These are phyloP conservation scores for Cercospora sojina DNA, from an alignment of 2,329 filamentous ascomycete species.

Conservation along the genomic window DNA sequence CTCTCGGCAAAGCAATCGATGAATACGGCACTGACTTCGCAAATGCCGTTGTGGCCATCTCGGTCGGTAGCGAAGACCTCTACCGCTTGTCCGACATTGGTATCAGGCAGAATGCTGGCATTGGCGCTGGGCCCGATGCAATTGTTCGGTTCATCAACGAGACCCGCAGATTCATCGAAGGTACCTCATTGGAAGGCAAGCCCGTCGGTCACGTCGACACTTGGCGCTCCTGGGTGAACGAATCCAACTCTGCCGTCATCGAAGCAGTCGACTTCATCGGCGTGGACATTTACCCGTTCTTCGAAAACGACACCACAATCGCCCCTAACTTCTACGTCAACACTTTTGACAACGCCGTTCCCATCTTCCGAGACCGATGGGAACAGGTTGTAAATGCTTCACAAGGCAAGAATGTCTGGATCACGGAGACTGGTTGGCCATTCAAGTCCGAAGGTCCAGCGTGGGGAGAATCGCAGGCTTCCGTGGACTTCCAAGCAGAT, in stretches of 20 bases:
- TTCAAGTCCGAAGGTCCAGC: neutral
- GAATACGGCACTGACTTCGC: conserved; percentile 44
- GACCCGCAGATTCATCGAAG: conserved; percentile 57
- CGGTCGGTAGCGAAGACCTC: conserved; percentile 80
- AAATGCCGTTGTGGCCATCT: conserved; percentile 68
- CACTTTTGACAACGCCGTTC: neutral
- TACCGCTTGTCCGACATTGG: conserved; percentile 68
- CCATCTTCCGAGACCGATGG: neutral
- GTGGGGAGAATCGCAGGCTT: neutral
- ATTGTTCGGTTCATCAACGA: conserved; percentile 51
- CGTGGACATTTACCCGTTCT: conserved; percentile 71
- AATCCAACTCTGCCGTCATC: conserved; percentile 68
- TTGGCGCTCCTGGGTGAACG: conserved; percentile 72
- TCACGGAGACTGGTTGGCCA: neutral
- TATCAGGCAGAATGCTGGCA: conserved; percentile 56
- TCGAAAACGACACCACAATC: conserved; percentile 58
- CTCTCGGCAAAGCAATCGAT: neutral
- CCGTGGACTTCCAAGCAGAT: neutral
- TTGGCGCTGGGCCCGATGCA: conserved; percentile 61
- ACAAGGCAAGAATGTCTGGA: neutral
- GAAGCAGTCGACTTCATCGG: conserved; percentile 74
- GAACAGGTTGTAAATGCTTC: neutral
- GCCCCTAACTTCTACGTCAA: conserved; percentile 16
- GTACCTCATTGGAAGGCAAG: conserved; percentile 55
- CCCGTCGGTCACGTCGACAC: conserved; percentile 85